phyloP scores from a whole-genome alignment of 352 stramenopile species.

The Phytophthora macrochlamydospora region DNA sequence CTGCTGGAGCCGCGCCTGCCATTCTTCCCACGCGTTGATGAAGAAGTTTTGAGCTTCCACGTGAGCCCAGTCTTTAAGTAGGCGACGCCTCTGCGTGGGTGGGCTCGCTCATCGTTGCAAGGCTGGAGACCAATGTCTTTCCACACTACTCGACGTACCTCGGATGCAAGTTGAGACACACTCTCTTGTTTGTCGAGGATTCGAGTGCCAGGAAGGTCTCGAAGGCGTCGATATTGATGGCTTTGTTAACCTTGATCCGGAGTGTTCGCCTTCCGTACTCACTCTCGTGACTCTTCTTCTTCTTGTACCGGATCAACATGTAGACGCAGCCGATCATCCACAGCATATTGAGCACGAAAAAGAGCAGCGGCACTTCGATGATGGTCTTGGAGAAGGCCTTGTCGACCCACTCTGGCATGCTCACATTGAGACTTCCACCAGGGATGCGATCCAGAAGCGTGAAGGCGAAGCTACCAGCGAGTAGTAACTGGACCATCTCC shows the following conservation, averaged over 20 bases:
- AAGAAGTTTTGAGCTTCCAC: conserved; percentile 35
- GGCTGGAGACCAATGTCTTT: conserved; percentile 38
- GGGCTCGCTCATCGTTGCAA: conserved; percentile 27
- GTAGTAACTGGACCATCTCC: conserved; percentile 90
- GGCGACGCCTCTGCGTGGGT: conserved; percentile 19
- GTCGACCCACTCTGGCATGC: conserved; percentile 84
- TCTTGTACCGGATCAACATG: conserved; percentile 65
- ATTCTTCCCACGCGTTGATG: conserved; percentile 17
- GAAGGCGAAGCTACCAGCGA: conserved; percentile 92
- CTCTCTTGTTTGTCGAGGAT: conserved; percentile 59
- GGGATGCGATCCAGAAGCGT: conserved; percentile 93
- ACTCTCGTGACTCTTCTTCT: conserved; percentile 51
- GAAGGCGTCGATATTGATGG: conserved; percentile 48
- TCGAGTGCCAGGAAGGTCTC: conserved; percentile 46
- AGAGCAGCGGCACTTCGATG: conserved; percentile 61
- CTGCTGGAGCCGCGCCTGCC: conserved; percentile 8
- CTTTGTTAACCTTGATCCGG: conserved; percentile 70
- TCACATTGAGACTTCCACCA: conserved; percentile 87
- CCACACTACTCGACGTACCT: conserved; percentile 61
- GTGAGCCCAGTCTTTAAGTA: conserved; percentile 20
- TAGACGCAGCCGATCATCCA: conserved; percentile 81
- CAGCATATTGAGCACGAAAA: conserved; percentile 91
- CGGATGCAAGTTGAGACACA: conserved; percentile 51
- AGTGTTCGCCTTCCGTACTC: conserved; percentile 88
- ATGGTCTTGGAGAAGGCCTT: conserved; percentile 45